A percentile compares a stretch with the other conserved stretches of the same genome.
These are phyloP conservation scores for Pseudognaphalium luteoalbum DNA, from an alignment of 129 eudicot species.

Conservation along the genomic window DNA sequence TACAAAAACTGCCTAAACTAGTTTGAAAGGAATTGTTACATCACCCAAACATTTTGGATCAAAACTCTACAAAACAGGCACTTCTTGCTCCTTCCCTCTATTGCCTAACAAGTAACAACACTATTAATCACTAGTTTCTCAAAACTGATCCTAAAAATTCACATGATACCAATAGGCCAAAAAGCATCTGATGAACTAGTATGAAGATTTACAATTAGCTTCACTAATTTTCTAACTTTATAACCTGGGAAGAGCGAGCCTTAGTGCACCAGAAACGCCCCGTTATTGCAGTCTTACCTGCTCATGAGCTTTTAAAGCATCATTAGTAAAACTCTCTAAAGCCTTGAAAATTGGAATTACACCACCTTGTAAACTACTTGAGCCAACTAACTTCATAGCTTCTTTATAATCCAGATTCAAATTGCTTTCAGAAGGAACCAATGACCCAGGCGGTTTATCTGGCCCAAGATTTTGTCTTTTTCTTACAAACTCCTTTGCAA, in stretches of 20 bases:
- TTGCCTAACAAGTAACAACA: not conserved
- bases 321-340: slow-evolving; percentile 71
- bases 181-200: not conserved
- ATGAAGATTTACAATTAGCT: slow-evolving; percentile 9
- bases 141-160: slow-evolving; percentile 11
- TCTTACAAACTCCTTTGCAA: slow-evolving; percentile 58
- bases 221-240: slow-evolving; percentile 16
- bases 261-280: not conserved
- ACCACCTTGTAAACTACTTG: slow-evolving; percentile 81
- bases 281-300: slow-evolving; percentile 56
- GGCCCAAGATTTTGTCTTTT: slow-evolving; percentile 39
- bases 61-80: slow-evolving; percentile 18
- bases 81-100: slow-evolving; percentile 2
- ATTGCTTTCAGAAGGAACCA: slow-evolving; percentile 64
- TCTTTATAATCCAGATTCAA: slow-evolving; percentile 71
- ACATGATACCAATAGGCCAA: slow-evolving; percentile 4
- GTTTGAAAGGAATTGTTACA: not conserved
- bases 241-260: too few species aligned
- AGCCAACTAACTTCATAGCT: slow-evolving; percentile 66
- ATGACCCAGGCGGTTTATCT: slow-evolving; percentile 41
- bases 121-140: not conserved
- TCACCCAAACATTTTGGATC: slow-evolving; percentile 22
- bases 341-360: slow-evolving; percentile 91
- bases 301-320: slow-evolving; percentile 75
- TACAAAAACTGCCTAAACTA: not conserved